phyloP scores from a whole-genome alignment of 306 rosid species.

The Quercus bicolor region DNA sequence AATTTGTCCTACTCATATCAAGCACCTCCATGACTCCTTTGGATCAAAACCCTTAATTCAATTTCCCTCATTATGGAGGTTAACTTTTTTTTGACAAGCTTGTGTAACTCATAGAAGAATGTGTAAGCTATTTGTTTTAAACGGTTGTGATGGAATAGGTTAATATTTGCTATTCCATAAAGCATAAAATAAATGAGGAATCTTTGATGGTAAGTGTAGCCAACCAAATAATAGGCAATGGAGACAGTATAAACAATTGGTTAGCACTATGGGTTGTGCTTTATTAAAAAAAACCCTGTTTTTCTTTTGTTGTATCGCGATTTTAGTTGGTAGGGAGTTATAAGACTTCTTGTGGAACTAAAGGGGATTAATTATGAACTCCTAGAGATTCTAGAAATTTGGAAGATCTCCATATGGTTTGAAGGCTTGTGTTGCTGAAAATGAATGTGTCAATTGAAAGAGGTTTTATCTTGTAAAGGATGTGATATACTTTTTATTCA shows the following conservation, averaged over 20 bases:
- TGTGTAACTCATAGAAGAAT: background rate
- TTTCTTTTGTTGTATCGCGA: background rate
- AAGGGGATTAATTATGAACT: background rate
- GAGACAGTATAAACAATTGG: background rate
- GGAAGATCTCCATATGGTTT: too few relatives aligned
- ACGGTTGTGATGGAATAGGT: background rate
- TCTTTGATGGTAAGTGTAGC: background rate
- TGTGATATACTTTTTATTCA: background rate
- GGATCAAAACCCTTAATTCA: background rate
- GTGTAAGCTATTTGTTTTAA: background rate
- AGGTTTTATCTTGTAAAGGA: background rate
- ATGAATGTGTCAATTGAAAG: too few relatives aligned
- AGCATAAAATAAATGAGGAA: background rate
- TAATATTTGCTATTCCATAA: background rate
- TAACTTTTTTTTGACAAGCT: background rate
- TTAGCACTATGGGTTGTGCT: background rate
- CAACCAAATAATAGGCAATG: background rate
- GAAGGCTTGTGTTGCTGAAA: too few relatives aligned
- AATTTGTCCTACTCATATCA: background rate
- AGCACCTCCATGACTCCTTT: background rate
- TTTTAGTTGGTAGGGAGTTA: background rate
- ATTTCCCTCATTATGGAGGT: background rate
- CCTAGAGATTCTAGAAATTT: background rate
- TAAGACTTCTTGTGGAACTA: background rate
- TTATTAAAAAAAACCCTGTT: background rate